A percentile compares a stretch with the other conserved stretches of the same genome.
Conservation (phyloP, 352 stramenopile genomes). For the Globisporangium paddicum region DNA sequence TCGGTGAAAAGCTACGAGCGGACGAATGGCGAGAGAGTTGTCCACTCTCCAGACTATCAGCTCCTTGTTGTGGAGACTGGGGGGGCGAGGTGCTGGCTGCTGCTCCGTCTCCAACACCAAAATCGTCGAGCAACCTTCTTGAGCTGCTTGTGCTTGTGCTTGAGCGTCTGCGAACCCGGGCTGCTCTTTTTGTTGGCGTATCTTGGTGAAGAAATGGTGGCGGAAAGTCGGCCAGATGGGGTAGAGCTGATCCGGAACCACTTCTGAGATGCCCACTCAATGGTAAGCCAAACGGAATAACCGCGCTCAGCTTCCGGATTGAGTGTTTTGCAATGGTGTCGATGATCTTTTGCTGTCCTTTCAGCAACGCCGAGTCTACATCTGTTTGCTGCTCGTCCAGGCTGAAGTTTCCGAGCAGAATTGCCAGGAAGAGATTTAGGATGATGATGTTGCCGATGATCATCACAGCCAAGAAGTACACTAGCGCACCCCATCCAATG, state of each 20-base stretch:
- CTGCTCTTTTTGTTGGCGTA: constrained; percentile 1
- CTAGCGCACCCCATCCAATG: constrained; percentile 22
- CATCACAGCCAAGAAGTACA: constrained; percentile 69
- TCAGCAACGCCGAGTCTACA: constrained; percentile 19
- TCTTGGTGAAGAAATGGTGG: constrained; percentile 2
- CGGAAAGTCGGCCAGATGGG: not conserved
- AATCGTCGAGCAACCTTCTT: not conserved
- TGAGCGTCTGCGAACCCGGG: constrained; percentile 4
- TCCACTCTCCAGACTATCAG: not conserved
- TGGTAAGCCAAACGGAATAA: not conserved
- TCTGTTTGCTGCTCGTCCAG: constrained; percentile 27
- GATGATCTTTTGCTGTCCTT: constrained; percentile 26
- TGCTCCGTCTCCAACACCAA: not conserved
- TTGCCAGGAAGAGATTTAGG: constrained; percentile 88
- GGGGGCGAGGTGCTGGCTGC: not conserved
- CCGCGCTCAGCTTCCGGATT: constrained; percentile 8
- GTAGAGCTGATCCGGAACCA: not conserved
- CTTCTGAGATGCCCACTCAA: not conserved
- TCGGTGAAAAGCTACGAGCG: not conserved
- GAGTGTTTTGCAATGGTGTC: constrained; percentile 9
- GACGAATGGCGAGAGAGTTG: not conserved
- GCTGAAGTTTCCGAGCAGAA: constrained; percentile 83
- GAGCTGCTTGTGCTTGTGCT: constrained; percentile 6
- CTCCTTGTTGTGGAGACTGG: not conserved
- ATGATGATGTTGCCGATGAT: constrained; percentile 83